Conservation (phyloP, 176 grass and related monocot genomes). For the Miscanthus lutarioriparius region DNA sequence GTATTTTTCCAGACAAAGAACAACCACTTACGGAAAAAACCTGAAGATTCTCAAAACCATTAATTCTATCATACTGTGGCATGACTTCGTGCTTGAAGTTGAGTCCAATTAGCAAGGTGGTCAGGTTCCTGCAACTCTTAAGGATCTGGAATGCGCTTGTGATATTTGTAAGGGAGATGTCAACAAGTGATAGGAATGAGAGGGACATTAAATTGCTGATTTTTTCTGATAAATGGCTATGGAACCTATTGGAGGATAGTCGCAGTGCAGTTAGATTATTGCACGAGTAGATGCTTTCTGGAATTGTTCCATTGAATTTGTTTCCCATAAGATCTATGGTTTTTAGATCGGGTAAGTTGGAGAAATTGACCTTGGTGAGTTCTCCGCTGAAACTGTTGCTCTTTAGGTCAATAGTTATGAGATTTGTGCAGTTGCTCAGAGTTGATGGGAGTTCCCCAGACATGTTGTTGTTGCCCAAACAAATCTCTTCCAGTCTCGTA, state of each 20-base stretch:
- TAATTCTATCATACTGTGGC: background rate
- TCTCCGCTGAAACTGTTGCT: conserved; percentile 36
- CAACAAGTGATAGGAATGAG: conserved; percentile 40
- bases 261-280: conserved; percentile 30
- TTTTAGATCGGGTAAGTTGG: conserved; percentile 36
- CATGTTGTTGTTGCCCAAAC: conserved; percentile 33
- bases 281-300: conserved; percentile 61
- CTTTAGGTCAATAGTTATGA: conserved; percentile 42
- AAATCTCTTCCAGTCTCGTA: conserved; percentile 30
- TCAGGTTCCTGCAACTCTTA: conserved; percentile 29
- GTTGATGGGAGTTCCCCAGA: conserved; percentile 39
- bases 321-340: conserved; percentile 38
- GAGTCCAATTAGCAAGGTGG: conserved; percentile 14
- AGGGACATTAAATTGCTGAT: conserved; percentile 34
- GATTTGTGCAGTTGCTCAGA: conserved; percentile 34
- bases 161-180: conserved; percentile 20
- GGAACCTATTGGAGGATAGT: background rate
- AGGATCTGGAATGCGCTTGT: conserved; percentile 47
- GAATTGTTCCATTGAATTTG: conserved; percentile 36
- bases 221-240: conserved; percentile 28
- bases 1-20: conserved; percentile 41
- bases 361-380: conserved; percentile 44
- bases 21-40: conserved; percentile 23
- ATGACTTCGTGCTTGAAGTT: conserved; percentile 40
- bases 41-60: conserved; percentile 49